A percentile compares a stretch with the other conserved stretches of the same genome.
Evolutionary conservation across 1,139 yeast genomes (phyloP).

Genomic region (Hansenula lynferdii): DNA sequence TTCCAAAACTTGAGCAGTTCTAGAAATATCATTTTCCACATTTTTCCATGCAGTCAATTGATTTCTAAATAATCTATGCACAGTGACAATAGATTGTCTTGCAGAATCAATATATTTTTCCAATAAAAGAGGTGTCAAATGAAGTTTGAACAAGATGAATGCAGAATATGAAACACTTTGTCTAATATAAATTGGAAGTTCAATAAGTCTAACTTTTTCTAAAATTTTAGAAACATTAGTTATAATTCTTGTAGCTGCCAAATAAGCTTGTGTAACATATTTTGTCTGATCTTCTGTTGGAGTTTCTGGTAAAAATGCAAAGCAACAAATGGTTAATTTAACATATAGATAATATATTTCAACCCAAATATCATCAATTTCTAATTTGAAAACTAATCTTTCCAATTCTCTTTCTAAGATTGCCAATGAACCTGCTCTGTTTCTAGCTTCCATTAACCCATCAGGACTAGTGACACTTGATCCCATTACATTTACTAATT

Average conservation of each 20-base stretch:
- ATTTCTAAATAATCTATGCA: slow-evolving; percentile 81
- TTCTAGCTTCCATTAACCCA: slow-evolving; percentile 81
- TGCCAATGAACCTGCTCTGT: slow-evolving; percentile 74
- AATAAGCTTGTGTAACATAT: slow-evolving; percentile 77
- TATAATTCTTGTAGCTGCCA: slow-evolving; percentile 76
- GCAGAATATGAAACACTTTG: slow-evolving; percentile 84
- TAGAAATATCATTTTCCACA: slow-evolving; percentile 83
- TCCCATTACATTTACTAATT: slow-evolving; percentile 83
- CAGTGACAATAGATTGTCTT: slow-evolving; percentile 89
- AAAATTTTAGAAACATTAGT: slow-evolving; percentile 73
- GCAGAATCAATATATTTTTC: slow-evolving; percentile 84
- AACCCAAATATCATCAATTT: slow-evolving; percentile 62
- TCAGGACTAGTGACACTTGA: slow-evolving; percentile 85
- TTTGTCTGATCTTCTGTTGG: slow-evolving; percentile 85
- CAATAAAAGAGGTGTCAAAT: slow-evolving; percentile 69
- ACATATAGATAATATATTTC: slow-evolving; percentile 79
- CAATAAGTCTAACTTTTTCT: slow-evolving; percentile 65
- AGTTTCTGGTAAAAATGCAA: slow-evolving; percentile 88
- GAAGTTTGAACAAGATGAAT: slow-evolving; percentile 72
- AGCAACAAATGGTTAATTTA: slow-evolving; percentile 78
- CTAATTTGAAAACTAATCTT: slow-evolving; percentile 57
- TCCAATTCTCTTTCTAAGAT: slow-evolving; percentile 77
- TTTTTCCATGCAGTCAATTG: slow-evolving; percentile 86
- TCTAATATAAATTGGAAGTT: slow-evolving; percentile 81
- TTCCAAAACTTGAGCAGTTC: slow-evolving; percentile 92